Evolutionary conservation across 2,329 filamentous ascomycete species (phyloP).

Genomic region (Simplicillium aogashimaense): DNA sequence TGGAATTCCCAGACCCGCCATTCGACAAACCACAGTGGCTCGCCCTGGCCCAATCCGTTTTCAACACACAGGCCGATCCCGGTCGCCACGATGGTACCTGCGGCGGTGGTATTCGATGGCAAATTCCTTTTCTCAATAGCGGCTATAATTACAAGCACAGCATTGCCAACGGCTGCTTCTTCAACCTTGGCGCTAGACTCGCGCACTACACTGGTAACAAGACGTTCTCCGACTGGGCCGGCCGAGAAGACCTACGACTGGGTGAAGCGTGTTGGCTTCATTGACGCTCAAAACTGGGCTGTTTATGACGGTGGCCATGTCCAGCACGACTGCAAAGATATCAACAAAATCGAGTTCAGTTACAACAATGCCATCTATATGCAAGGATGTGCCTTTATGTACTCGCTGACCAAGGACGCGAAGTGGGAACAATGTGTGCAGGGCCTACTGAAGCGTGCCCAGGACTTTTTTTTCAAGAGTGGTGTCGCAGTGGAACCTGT

Average conservation of each 20-base stretch:
- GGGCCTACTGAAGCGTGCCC: not conserved
- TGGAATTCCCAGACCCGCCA: constrained; percentile 55
- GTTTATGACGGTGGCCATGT: not conserved
- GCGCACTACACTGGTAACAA: constrained; percentile 62
- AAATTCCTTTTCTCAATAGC: constrained; percentile 61
- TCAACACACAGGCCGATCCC: constrained; percentile 29
- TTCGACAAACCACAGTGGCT: constrained; percentile 56
- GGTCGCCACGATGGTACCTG: constrained; percentile 36
- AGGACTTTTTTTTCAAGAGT: not conserved
- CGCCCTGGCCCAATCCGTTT: constrained; percentile 60
- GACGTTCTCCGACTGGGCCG: constrained; percentile 65
- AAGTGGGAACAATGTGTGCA: constrained; percentile 10
- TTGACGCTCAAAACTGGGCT: constrained; percentile 43
- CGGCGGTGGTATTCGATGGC: constrained; percentile 66
- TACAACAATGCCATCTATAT: constrained; percentile 41
- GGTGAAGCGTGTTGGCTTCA: constrained; percentile 7
- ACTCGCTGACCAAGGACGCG: constrained; percentile 24
- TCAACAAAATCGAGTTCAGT: not conserved
- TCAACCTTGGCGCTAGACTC: constrained; percentile 53
- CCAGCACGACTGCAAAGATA: not conserved
- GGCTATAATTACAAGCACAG: constrained; percentile 52
- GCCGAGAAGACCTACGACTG: constrained; percentile 34
- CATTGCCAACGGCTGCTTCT: constrained; percentile 52
- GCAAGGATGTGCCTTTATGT: constrained; percentile 40
- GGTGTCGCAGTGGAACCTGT: constrained; percentile 40